A percentile compares a stretch with the other conserved stretches of the same genome.
Conservation (phyloP, 2,329 filamentous ascomycete species). For the Ceratocystis huliohia region DNA sequence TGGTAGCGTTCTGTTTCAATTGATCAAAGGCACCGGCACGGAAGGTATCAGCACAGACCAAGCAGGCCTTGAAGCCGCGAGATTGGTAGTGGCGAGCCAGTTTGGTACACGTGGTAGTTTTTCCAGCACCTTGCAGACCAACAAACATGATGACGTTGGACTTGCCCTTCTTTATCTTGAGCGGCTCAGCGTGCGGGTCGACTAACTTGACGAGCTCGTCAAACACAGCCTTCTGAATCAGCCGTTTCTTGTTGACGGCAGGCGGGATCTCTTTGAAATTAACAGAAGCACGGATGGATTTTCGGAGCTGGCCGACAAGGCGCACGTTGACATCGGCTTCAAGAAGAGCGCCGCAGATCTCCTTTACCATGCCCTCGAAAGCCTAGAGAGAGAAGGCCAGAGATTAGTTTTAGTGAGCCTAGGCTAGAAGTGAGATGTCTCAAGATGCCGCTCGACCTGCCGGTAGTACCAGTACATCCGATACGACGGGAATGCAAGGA, state of each 20-base stretch:
- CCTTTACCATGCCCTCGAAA: conserved; percentile 96
- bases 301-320: conserved; percentile 79
- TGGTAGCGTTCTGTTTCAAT: conserved; percentile 96
- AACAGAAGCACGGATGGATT: conserved; percentile 79
- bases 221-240: conserved; percentile 96
- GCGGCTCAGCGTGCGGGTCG: conserved; percentile 86
- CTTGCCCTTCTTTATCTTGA: conserved; percentile 93
- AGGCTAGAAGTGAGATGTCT: not conserved
- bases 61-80: conserved; percentile 78
- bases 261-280: conserved; percentile 90
- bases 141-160: conserved; percentile 99
- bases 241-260: conserved; percentile 91
- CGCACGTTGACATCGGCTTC: conserved; percentile 96
- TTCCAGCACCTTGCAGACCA: conserved; percentile 90
- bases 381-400: conserved; percentile 40
- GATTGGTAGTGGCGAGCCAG: conserved; percentile 89
- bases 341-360: conserved; percentile 88
- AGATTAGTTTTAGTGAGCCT: conserved; percentile 15
- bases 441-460: not conserved
- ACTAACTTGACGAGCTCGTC: conserved; percentile 93
- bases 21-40: conserved; percentile 97
- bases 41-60: conserved; percentile 97
- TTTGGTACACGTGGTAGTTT: conserved; percentile 97
- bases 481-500: not conserved
- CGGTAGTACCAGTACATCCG: not conserved